Conservation (phyloP, 345 rosid genomes). For the Psidium friedrichsthalianum region DNA sequence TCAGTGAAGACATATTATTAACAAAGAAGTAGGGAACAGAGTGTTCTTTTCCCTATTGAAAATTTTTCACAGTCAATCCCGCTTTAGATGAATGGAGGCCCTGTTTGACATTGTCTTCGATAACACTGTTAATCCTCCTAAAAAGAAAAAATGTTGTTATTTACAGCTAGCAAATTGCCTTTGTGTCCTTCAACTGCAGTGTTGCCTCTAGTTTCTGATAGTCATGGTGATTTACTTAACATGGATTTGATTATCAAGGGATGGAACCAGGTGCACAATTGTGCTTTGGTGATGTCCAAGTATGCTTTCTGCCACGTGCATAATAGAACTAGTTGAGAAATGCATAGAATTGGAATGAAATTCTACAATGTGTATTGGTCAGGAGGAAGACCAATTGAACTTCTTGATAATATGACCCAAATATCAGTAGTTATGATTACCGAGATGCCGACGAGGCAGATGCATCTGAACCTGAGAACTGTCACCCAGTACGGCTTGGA, state of each 20-base stretch:
- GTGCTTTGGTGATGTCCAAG: neutral
- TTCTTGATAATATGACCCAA: neutral
- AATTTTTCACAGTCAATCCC: neutral
- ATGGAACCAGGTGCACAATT: neutral
- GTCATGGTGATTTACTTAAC: neutral
- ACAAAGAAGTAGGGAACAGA: neutral
- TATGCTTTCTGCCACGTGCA: neutral
- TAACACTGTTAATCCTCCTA: neutral
- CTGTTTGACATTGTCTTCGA: neutral
- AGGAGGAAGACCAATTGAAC: neutral
- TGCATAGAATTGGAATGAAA: neutral
- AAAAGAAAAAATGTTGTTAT: neutral
- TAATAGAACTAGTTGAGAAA: neutral
- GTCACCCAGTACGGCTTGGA: neutral
- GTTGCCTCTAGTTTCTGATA: neutral
- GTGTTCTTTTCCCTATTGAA: neutral
- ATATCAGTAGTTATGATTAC: neutral
- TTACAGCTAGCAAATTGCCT: neutral
- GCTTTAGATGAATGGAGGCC: neutral
- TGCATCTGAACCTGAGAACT: neutral
- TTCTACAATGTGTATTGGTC: neutral
- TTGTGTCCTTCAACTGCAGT: neutral
- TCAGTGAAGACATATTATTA: neutral
- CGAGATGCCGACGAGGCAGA: neutral
- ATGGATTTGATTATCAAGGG: neutral